These are phyloP conservation scores for Beta lomatogona DNA, from an alignment of 179 eudicot species.

Conservation along the genomic window DNA sequence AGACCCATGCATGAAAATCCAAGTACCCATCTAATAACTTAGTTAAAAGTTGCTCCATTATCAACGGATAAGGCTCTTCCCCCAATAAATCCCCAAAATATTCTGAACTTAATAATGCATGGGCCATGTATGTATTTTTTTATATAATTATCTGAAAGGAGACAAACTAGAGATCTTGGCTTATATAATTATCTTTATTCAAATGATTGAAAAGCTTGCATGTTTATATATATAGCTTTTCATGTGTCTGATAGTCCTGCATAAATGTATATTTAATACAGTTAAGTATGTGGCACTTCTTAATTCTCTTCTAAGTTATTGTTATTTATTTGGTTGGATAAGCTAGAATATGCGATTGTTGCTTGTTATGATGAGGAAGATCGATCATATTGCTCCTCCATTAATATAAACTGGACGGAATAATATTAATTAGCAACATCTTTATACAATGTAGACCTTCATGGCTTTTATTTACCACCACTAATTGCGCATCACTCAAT, in stretches of 20 bases:
- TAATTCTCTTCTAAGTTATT: neutral
- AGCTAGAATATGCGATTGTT: slow-evolving; percentile 3
- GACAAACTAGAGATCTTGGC: slow-evolving; percentile 3
- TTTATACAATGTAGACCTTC: neutral
- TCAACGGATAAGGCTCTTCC: neutral
- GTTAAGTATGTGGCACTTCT: neutral
- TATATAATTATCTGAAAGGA: neutral
- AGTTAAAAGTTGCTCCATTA: neutral
- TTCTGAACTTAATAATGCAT: neutral
- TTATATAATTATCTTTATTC: neutral
- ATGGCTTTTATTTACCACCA: neutral
- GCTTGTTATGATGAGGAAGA: slow-evolving; percentile 7
- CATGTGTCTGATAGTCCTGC: slow-evolving; percentile 12
- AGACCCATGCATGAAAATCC: neutral
- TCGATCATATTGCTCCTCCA: neutral
- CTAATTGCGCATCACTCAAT: slow-evolving; percentile 7
- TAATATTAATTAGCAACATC: neutral
- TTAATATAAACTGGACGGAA: neutral
- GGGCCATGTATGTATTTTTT: neutral
- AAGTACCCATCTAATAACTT: neutral
- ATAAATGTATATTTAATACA: neutral
- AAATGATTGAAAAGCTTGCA: slow-evolving; percentile 8
- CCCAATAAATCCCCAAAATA: neutral
- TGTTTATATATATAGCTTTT: neutral
- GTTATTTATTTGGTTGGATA: neutral